Base-by-base conservation (phyloP, 2,329 filamentous ascomycete genomes). In the Acrodontium crateriforme region DNA sequence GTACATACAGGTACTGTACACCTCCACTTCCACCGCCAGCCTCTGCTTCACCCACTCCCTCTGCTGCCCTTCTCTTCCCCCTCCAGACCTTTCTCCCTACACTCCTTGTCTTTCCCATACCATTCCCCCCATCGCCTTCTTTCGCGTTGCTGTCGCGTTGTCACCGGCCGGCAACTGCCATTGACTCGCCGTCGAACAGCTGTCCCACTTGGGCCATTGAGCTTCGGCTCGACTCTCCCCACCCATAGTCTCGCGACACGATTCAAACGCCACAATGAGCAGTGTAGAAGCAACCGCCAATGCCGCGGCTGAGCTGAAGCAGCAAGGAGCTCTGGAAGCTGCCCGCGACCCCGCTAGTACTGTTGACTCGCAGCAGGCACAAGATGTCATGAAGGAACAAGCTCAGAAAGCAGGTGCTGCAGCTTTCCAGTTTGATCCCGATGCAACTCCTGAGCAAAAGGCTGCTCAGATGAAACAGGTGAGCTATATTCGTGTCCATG, bases 381-480 rank as follows among this genome's bases (percentile, higher is more conserved):
- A 92, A 57, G 65, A 70, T 41, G 70, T 71, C 44, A 67, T 94
- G 26, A 66, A 92, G 15, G 64, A 80, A 29, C 75, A 92, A 53
- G 82, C 81, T 41, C 72, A 67, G 47, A 77, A 78, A 45, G 81
- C 78, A 9, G 89, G 89, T 22, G 71, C 78, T 14, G 61, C 76
- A 16, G 85, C 83, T 38, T 89, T 80, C 52, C 71, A 75, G 37
- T 98, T 95, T 59, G 70, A 98, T 50, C 83, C 89, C 1, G 60
- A 93, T 61, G 85, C 84, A 22, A 76, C 67, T 23, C 68, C 78
- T 1, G 81, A 84, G 52, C 68, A 92, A 55, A 98, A 98, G 63
- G 76, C 70, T 36, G 77, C 77, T 17, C 80, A 85, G 51, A 76
- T 78, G 13, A 65, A 69, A 65, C 70, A 75, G 49, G 83, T 92